Conservation (phyloP, 2,329 filamentous ascomycete genomes). For the Hypoxylon sp. region DNA sequence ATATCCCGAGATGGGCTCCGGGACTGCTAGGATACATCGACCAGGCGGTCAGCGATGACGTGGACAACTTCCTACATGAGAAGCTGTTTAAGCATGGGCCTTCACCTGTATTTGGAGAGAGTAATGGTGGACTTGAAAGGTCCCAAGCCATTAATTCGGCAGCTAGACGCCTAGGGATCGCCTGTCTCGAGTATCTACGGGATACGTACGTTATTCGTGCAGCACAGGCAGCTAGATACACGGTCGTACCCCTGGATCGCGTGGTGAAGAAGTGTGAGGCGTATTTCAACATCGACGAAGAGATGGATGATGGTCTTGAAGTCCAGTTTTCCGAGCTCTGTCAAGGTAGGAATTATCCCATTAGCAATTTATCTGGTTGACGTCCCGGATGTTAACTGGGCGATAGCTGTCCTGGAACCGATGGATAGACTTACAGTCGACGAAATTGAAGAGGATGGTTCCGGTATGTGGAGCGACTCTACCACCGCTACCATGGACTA, state of each 20-base stretch:
- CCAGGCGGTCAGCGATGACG: slow-evolving; percentile 58
- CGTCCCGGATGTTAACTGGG: slow-evolving; percentile 38
- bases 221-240: slow-evolving; percentile 60
- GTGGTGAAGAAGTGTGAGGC: slow-evolving; percentile 61
- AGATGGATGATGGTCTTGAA: slow-evolving; percentile 54
- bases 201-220: slow-evolving; percentile 63
- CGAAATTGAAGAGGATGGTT: slow-evolving; percentile 71
- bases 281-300: slow-evolving; percentile 58
- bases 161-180: slow-evolving; percentile 60
- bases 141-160: slow-evolving; percentile 55
- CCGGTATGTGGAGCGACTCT: slow-evolving; percentile 67
- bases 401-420: slow-evolving; percentile 60
- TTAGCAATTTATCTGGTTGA: background rate
- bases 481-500: slow-evolving; percentile 56
- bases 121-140: slow-evolving; percentile 53
- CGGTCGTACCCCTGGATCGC: slow-evolving; percentile 60
- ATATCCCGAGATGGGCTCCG: slow-evolving; percentile 66
- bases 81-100: slow-evolving; percentile 60
- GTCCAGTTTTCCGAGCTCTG: slow-evolving; percentile 56
- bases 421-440: slow-evolving; percentile 70
- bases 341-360: slow-evolving; percentile 54
- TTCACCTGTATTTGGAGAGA: slow-evolving; percentile 50
- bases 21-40: slow-evolving; percentile 65
- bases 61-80: slow-evolving; percentile 62
- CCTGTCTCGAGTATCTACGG: slow-evolving; percentile 63